Percentiles rank a stretch among this genome's conserved stretches.
Evolutionary conservation across 768 basidiomycete genomes (phyloP).

Genomic region (Crucibulum laeve): DNA sequence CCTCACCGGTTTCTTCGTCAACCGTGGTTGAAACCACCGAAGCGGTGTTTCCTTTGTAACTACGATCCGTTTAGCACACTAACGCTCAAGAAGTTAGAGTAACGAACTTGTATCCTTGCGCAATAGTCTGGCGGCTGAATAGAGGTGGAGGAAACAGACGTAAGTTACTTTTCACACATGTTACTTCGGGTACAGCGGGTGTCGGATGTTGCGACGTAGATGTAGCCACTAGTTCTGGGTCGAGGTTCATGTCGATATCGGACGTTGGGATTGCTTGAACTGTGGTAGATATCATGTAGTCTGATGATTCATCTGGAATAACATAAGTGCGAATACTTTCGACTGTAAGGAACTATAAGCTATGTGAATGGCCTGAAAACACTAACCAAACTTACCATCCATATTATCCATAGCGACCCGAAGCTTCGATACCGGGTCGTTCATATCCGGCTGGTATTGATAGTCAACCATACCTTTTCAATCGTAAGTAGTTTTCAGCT

Average conservation of each 20-base stretch:
- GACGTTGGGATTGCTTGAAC: neutral
- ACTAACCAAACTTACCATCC: slow-evolving; percentile 58
- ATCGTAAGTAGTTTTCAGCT: neutral
- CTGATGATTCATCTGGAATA: slow-evolving; percentile 66
- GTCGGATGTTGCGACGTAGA: slow-evolving; percentile 5
- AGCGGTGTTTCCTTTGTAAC: slow-evolving; percentile 75
- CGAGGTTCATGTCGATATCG: slow-evolving; percentile 35
- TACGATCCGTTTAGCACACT: slow-evolving; percentile 18
- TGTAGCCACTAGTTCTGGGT: slow-evolving; percentile 39
- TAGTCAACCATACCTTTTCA: slow-evolving; percentile 86
- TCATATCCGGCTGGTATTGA: slow-evolving; percentile 74
- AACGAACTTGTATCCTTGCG: slow-evolving; percentile 76
- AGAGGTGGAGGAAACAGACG: slow-evolving; percentile 85
- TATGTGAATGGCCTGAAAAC: neutral
- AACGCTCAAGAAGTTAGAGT: neutral
- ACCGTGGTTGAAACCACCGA: slow-evolving; percentile 65
- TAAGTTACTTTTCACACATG: slow-evolving; percentile 48
- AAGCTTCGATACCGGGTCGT: slow-evolving; percentile 68
- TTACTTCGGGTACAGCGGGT: neutral
- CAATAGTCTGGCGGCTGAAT: slow-evolving; percentile 78
- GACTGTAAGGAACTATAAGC: slow-evolving; percentile 40
- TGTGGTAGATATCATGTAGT: slow-evolving; percentile 14
- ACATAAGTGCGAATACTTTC: slow-evolving; percentile 66
- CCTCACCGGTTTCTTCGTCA: slow-evolving; percentile 76
- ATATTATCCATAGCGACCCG: slow-evolving; percentile 72